Evolutionary conservation across 2,329 filamentous ascomycete genomes (phyloP), one percentile per base, ranked within the genome.

Genomic region (Fonsecaea pugnacius): DNA sequence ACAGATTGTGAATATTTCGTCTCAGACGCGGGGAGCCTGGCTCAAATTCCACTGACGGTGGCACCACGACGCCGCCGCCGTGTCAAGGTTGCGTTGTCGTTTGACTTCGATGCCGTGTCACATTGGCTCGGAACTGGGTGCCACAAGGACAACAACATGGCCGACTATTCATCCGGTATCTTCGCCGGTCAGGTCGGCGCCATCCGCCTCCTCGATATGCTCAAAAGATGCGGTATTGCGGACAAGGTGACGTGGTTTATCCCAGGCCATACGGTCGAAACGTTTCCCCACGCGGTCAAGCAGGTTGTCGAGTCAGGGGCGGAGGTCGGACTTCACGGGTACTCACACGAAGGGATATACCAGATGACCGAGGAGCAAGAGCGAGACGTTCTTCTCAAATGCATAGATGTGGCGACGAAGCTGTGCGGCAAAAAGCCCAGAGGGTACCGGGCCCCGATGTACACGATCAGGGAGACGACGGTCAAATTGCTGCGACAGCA

Each of bases 351-450:
- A 72, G 90, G 91, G 67, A 88, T 89, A 0, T 82, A 81, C 9
- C 85, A 88, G 58, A 90, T 91, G 86, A 89, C 83, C 0, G 74
- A 89, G 1, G 88, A 91, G 71, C 90, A 92, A 76, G 89, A 92
- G 73, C 83, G 83, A 10, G 88, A 90, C 58, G 87, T 92, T 2
- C 82, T 94, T 5, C 87, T 90, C 71, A 91, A 91, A 76, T 91
- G 89, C 18, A 91, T 88, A 73, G 83, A 84, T 24, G 82, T 92
- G 75, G 82, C 92, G 36, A 91, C 86, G 0, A 85, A 89, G 0
- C 89, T 93, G 71, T 85, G 84, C 46, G 87, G 90, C 5, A 91
- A 91, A 76, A 87, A 87, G 0, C 90, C 90, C 0, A 69, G 72
- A 0, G 76, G 76, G 0, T 78, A 76, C 62, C 72, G 76, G 18